Conservation (phyloP, 2,329 filamentous ascomycete genomes). For the Coniochaeta hoffmannii region DNA sequence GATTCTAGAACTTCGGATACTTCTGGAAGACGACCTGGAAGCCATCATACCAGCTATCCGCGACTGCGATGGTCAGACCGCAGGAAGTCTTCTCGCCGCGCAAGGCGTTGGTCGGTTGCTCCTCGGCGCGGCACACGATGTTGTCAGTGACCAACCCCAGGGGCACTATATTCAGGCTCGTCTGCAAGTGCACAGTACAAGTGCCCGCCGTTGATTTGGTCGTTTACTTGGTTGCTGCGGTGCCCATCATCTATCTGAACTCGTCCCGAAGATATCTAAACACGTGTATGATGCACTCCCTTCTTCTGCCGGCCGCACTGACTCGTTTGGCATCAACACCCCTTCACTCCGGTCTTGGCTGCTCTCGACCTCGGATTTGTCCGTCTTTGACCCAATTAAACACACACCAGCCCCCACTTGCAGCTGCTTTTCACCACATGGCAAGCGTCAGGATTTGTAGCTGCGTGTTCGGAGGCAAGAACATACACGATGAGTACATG, state of each 20-base stretch:
- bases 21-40: not conserved
- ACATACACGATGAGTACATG: constrained; percentile 6
- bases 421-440: constrained; percentile 20
- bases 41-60: not conserved
- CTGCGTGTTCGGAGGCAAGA: constrained; percentile 10
- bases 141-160: not conserved
- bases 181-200: not conserved
- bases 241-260: no score
- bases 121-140: not conserved
- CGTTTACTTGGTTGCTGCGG: no score
- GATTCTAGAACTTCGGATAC: not conserved
- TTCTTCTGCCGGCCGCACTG: not conserved
- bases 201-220: not conserved
- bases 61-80: not conserved
- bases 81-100: not conserved
- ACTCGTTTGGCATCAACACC: not conserved
- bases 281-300: not conserved
- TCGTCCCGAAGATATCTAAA: no score
- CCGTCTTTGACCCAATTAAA: not conserved
- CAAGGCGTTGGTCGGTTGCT: not conserved
- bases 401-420: constrained; percentile 10
- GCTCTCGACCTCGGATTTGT: not conserved
- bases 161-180: not conserved
- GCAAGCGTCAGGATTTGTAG: constrained; percentile 19
- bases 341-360: not conserved